Percentiles rank a stretch among this genome's conserved stretches.
Conservation (phyloP, 768 basidiomycete genomes). For the Podaxis sp. region DNA sequence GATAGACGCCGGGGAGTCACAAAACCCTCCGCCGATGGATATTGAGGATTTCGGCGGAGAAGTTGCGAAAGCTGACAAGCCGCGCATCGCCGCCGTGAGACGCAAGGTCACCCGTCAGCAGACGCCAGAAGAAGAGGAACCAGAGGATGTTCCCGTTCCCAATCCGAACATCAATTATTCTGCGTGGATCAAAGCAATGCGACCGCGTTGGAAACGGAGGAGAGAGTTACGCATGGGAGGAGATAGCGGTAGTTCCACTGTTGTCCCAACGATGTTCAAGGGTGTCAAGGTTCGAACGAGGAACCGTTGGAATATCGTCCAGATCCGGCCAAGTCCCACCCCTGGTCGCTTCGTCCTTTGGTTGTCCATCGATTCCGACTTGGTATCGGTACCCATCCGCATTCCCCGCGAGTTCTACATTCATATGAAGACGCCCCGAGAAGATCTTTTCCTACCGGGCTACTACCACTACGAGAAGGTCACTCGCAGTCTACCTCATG, state of each 20-base stretch:
- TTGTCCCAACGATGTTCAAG: constrained; percentile 76
- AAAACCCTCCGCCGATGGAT: constrained; percentile 41
- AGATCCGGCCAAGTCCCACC: constrained; percentile 75
- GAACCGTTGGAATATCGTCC: constrained; percentile 89
- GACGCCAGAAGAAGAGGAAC: constrained; percentile 42
- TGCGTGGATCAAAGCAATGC: constrained; percentile 76
- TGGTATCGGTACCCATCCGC: constrained; percentile 79
- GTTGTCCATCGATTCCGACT: constrained; percentile 78
- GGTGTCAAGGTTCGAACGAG: constrained; percentile 56
- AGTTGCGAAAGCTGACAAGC: constrained; percentile 39
- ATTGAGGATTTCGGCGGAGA: constrained; percentile 63
- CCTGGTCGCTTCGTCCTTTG: constrained; percentile 87
- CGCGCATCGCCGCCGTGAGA: constrained; percentile 16
- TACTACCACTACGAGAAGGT: constrained; percentile 75
- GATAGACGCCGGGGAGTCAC: constrained; percentile 29
- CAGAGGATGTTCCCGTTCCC: constrained; percentile 49
- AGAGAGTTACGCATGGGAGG: constrained; percentile 48
- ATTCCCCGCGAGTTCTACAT: constrained; percentile 93
- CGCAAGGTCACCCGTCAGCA: constrained; percentile 30
- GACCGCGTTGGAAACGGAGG: constrained; percentile 71
- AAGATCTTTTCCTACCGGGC: constrained; percentile 66
- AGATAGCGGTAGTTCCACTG: constrained; percentile 32
- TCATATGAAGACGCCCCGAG: constrained; percentile 73
- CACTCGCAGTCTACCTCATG: constrained; percentile 75
- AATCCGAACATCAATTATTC: constrained; percentile 66